These are phyloP conservation scores for Fusarium nelsonii DNA, from an alignment of 2,329 filamentous ascomycete genomes.

Conservation along the genomic window DNA sequence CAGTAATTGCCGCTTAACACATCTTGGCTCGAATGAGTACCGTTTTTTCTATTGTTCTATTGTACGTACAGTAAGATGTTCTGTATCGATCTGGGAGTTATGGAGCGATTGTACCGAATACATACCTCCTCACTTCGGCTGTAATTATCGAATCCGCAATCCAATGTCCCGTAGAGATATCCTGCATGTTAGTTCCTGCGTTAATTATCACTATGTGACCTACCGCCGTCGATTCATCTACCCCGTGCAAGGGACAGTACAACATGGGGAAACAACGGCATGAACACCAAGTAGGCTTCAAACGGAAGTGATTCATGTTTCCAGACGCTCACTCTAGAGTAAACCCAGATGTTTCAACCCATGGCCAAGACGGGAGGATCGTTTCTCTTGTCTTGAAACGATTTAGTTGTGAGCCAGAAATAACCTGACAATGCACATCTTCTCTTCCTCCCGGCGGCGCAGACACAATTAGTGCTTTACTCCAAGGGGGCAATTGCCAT, in stretches of 20 bases:
- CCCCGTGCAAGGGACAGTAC: slow-evolving; percentile 1
- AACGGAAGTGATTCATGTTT: not conserved
- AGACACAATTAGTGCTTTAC: slow-evolving; percentile 5
- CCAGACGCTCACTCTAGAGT: not conserved
- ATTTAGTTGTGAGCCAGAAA: slow-evolving; percentile 15
- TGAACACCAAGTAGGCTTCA: not conserved
- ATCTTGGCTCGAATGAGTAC: not conserved
- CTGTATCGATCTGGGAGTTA: not conserved
- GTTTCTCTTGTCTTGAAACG: slow-evolving; percentile 5
- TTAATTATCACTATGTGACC: slow-evolving; percentile 1
- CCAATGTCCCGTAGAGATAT: slow-evolving; percentile 21
- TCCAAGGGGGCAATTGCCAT: slow-evolving; percentile 1
- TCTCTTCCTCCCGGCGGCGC: slow-evolving; percentile 9
- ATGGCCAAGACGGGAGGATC: slow-evolving; percentile 3
- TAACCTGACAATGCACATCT: not conserved
- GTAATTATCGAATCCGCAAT: slow-evolving; percentile 26
- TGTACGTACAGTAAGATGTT: not conserved
- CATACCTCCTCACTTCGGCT: slow-evolving; percentile 4
- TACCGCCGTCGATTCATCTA: not conserved
- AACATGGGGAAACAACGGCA: not conserved
- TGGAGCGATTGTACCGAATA: slow-evolving; percentile 2
- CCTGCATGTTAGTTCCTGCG: not conserved
- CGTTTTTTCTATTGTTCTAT: not conserved
- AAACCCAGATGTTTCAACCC: slow-evolving; percentile 7
- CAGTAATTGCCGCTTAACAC: not conserved